These are phyloP conservation scores for Epichloe sibirici DNA, from an alignment of 2,329 filamentous ascomycete genomes.

Conservation along the genomic window DNA sequence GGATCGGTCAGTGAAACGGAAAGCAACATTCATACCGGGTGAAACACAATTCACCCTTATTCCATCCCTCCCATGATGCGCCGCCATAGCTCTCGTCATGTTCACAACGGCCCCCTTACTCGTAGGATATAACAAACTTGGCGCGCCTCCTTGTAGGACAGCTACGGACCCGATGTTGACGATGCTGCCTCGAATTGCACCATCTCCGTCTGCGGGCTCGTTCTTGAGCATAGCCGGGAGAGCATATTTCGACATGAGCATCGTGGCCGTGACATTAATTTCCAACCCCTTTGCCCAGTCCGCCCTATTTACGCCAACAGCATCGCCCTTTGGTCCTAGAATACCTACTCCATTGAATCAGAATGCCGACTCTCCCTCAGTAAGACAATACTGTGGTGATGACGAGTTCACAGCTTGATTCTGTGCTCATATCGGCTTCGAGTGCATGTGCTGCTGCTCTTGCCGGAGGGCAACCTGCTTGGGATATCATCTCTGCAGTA, in stretches of 20 bases:
- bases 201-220: constrained; percentile 14
- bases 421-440: constrained; percentile 41
- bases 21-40: constrained; percentile 19
- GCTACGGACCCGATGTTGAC: constrained; percentile 54
- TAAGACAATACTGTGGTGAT: constrained; percentile 28
- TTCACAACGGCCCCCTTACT: constrained; percentile 36
- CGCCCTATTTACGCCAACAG: constrained; percentile 46
- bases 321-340: constrained; percentile 44
- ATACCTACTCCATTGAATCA: constrained; percentile 57
- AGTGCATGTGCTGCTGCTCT: constrained; percentile 20
- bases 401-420: constrained; percentile 35
- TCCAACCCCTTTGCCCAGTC: constrained; percentile 45
- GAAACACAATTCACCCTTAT: constrained; percentile 32
- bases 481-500: constrained; percentile 35
- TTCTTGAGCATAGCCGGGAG: constrained; percentile 49
- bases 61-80: neutral
- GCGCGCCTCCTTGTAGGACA: constrained; percentile 35
- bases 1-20: too few species aligned
- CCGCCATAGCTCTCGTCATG: constrained; percentile 39
- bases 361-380: constrained; percentile 50
- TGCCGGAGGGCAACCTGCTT: constrained; percentile 21
- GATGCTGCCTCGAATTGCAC: constrained; percentile 35
- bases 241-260: constrained; percentile 48
- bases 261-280: constrained; percentile 54
- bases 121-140: constrained; percentile 33